Evolutionary conservation across 495 filamentous ascomycete species (phyloP), one percentile per base, ranked within the genome.

Genomic region (Penicillium egyptiacum): DNA sequence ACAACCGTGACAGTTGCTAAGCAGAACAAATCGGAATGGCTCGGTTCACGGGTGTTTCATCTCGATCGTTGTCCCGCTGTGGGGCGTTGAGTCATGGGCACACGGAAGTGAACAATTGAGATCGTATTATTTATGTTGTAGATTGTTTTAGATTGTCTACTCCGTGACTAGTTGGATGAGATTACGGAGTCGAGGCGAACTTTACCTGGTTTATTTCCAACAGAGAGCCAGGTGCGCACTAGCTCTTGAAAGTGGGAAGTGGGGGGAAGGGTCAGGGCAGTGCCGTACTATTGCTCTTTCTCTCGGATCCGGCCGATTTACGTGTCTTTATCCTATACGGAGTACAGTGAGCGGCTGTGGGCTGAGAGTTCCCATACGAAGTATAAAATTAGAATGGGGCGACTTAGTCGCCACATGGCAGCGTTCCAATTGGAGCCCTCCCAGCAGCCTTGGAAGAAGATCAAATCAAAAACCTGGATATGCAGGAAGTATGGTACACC

Each of bases 31-130:
- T 69, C 66, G 66, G 66, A 69, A 66, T 46, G 51, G 9, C 60
- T 69, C 66, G 66, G 66, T 53, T 66, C 53, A 12, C 48, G 59
- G 48, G 57, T 61, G 60, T 66, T 66, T 66, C 58, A 63, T 64
- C 55, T 55, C 55, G 61, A 61, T 67, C 63, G 57, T 60, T 64
- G 63, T 63, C 58, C 66, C 66, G 63, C 59, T 66, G 66, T 69
- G 66, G 66, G 66, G 55, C 48, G 5, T 37, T 50, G 33, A 50
- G 8, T 20, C 28, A 23, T 35, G 28, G 47, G n/a, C 33, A 26
- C 31, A 25, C 23, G 20, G 20, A 39, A 12, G 31, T 25, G 20
- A 39, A 39, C 35, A 35, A 35, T 16, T 16, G 11, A 14, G 10
- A 14, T 33, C 31, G 1, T 39, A 17, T 33, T 33, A 33, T 14